Evolutionary conservation across 2,329 filamentous ascomycete species (phyloP), one percentile per base, ranked within the genome.

Genomic region (Xylaria sp.): DNA sequence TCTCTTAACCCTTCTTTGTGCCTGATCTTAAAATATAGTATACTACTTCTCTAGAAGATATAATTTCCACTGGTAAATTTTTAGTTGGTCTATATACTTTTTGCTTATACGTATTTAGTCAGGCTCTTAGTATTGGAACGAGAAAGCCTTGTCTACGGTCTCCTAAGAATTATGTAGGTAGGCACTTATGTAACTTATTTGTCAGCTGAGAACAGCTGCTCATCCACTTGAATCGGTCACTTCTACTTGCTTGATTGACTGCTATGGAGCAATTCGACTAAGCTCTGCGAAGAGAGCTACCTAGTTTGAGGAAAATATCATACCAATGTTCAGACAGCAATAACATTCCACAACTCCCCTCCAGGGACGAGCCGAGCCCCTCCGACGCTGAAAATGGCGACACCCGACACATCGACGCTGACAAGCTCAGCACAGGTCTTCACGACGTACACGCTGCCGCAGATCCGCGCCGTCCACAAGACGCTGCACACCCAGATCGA

Each of bases 381-480:
- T 16, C 29, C 18, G 44, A 35, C 42, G 53, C 58, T 29, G 37
- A 70, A 25, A 23, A 80, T 78, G 78, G 73, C 78, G 37, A 69
- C 77, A 37, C 81, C 84, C 74, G 86, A 88, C 77, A 80, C 83
- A 51, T 81, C 84, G 44, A 75, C 77, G 71, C 76, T 87, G 69
- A 84, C 84, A 25, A 83, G 84, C 60, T 85, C 86, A 67, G 77
- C 83, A 68, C 81, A 88, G 72, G 83, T 90, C 77, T 89, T 89
- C 80, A 79, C 82, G 57, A 82, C 80, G 70, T 81, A 88, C 78
- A 88, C 88, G 18, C 84, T 91, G 21, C 88, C 88, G 1, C 88
- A 90, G 78, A 88, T 91, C 77, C 87, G 88, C 60, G 82, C 87
- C 65, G 85, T 91, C 71, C 88, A 91, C 81, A 87, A 87, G 72